These are phyloP conservation scores for Vicia sativa DNA, from an alignment of 306 rosid species.

Conservation along the genomic window DNA sequence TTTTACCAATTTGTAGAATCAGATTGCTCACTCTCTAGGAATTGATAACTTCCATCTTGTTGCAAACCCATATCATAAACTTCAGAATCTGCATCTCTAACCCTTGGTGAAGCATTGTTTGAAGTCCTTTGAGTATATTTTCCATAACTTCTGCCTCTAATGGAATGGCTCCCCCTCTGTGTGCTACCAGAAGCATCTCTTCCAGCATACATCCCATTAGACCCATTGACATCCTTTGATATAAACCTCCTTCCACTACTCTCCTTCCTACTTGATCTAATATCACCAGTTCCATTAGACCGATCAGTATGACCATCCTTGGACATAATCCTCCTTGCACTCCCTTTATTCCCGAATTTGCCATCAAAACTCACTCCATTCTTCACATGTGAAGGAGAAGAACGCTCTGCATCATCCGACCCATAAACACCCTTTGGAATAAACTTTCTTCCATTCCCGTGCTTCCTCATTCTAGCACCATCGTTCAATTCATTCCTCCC, in stretches of 20 bases:
- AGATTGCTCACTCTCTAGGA: slow-evolving; percentile 46
- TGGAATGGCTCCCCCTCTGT: slow-evolving; percentile 41
- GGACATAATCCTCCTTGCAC: slow-evolving; percentile 41
- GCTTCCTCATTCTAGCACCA: slow-evolving; percentile 39
- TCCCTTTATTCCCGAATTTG: slow-evolving; percentile 42
- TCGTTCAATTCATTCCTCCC: slow-evolving; percentile 35
- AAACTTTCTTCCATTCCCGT: slow-evolving; percentile 26
- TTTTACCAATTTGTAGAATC: slow-evolving; percentile 19
- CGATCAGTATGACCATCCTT: slow-evolving; percentile 32
- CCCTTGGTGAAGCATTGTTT: slow-evolving; percentile 40
- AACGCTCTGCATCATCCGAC: slow-evolving; percentile 33
- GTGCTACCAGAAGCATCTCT: slow-evolving; percentile 49
- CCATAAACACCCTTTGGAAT: slow-evolving; percentile 20
- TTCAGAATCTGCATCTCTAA: slow-evolving; percentile 47
- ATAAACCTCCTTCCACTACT: slow-evolving; percentile 42
- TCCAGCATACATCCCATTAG: slow-evolving; percentile 43
- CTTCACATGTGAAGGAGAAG: slow-evolving; percentile 33
- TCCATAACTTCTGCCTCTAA: slow-evolving; percentile 25
- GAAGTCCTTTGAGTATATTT: slow-evolving; percentile 27
- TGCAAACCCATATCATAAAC: slow-evolving; percentile 76
- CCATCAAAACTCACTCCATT: slow-evolving; percentile 41
- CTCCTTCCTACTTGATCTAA: slow-evolving; percentile 40
- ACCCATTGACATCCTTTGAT: slow-evolving; percentile 41
- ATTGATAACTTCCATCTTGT: slow-evolving; percentile 68
- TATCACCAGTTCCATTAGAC: slow-evolving; percentile 46